A percentile compares a stretch with the other conserved stretches of the same genome.
Evolutionary conservation across 2,329 filamentous ascomycete species (phyloP).

Genomic region (Berkeleyomyces basicola): DNA sequence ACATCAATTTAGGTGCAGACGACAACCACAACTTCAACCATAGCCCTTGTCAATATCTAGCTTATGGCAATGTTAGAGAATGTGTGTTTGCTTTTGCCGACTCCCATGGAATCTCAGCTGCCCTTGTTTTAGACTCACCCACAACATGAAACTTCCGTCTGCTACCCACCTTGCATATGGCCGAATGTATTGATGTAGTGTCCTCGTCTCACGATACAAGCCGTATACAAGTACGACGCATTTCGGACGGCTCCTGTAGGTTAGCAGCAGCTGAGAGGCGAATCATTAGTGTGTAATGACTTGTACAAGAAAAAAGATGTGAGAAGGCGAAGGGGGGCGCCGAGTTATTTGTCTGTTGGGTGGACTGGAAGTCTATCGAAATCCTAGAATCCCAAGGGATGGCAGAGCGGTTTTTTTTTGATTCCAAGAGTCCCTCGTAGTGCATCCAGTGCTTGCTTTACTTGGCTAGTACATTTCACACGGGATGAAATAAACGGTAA

Average conservation of each 20-base stretch:
- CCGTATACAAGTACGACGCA: too few relatives aligned
- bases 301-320: neutral
- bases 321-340: neutral
- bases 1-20: neutral
- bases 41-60: too few relatives aligned
- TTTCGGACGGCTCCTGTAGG: too few relatives aligned
- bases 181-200: too few relatives aligned
- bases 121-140: too few relatives aligned
- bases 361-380: conserved; percentile 1
- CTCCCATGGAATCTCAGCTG: too few relatives aligned
- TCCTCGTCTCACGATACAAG: too few relatives aligned
- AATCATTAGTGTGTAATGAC: neutral
- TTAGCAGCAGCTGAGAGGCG: too few relatives aligned
- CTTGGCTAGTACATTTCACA: neutral
- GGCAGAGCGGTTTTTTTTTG: neutral
- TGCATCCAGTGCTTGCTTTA: neutral
- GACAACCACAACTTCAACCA: neutral
- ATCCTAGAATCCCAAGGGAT: neutral
- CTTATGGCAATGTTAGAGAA: too few relatives aligned
- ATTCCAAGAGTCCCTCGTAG: neutral
- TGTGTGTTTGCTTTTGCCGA: too few relatives aligned
- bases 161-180: too few relatives aligned
- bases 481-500: neutral
- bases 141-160: too few relatives aligned
- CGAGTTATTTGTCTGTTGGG: neutral